Evolutionary conservation across 345 rosid genomes (phyloP).

Genomic region (Turnera subulata): DNA sequence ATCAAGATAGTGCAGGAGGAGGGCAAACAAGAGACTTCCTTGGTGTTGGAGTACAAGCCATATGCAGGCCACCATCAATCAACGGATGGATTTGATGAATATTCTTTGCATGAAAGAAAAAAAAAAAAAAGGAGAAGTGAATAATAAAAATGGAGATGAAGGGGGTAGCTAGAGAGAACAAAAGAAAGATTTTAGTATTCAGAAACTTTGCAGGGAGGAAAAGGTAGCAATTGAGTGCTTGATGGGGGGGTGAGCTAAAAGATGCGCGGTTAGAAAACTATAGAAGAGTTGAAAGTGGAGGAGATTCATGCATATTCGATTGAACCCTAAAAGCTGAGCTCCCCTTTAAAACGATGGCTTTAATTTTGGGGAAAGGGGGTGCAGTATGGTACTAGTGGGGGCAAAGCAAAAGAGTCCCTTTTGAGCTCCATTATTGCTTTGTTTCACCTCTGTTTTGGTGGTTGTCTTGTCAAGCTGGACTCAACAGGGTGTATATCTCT

Average conservation of each 20-base stretch:
- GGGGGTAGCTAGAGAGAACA: neutral
- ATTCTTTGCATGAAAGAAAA: too few species aligned
- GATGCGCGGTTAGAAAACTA: constrained; percentile 3
- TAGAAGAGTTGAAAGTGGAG: constrained; percentile 5
- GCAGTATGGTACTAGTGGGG: constrained; percentile 26
- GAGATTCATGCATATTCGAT: constrained; percentile 44
- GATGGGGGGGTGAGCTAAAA: constrained; percentile 19
- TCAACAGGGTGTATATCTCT: too few species aligned
- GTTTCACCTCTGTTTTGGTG: constrained; percentile 25
- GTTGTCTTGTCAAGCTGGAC: neutral
- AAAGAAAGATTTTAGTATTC: constrained; percentile 8
- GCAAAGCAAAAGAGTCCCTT: constrained; percentile 30
- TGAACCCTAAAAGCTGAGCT: constrained; percentile 26
- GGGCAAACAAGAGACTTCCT: constrained; percentile 94
- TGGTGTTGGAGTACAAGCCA: constrained; percentile 70
- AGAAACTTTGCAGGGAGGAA: constrained; percentile 27
- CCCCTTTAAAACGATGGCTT: constrained; percentile 32
- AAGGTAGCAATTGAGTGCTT: too few species aligned
- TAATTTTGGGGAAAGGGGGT: constrained; percentile 20
- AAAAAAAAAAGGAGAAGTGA: neutral
- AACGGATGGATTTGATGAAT: constrained; percentile 57
- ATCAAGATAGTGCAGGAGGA: constrained; percentile 24
- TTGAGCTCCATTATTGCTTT: constrained; percentile 51
- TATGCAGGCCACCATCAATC: constrained; percentile 57
- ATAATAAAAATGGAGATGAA: constrained; percentile 16